A percentile compares a stretch with the other conserved stretches of the same genome.
phyloP scores from a whole-genome alignment of 169 alveolate genomes.

The Eimeria acervulina region DNA sequence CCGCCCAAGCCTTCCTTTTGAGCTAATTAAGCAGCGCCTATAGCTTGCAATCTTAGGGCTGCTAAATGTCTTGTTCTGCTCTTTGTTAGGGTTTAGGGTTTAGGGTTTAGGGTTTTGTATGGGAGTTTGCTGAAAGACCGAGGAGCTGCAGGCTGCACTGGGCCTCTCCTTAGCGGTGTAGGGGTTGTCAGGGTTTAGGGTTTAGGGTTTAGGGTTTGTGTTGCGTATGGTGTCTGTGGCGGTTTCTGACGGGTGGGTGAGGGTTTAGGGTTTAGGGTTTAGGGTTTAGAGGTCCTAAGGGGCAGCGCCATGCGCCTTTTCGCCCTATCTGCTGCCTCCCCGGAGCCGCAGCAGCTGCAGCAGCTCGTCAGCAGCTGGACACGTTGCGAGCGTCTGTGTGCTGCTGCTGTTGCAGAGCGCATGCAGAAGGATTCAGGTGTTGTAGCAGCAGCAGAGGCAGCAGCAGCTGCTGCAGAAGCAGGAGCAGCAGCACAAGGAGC shows the following conservation, averaged over 20 bases:
- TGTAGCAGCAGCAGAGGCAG: conserved; percentile 88
- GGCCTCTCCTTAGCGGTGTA: no score
- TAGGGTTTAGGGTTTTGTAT: conserved; percentile 51
- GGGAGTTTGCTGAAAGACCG: no score
- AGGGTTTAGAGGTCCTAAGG: no score
- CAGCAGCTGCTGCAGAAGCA: conserved; percentile 95
- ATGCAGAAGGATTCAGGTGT: neutral
- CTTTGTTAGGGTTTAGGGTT: neutral
- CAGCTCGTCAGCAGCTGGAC: neutral
- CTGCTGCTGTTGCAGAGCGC: neutral
- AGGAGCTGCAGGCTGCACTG: no score
- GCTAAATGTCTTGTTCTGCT: no score
- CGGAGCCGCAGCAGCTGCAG: conserved; percentile 50
- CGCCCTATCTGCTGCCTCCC: neutral
- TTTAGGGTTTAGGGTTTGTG: conserved; percentile 34
- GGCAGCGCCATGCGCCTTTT: neutral
- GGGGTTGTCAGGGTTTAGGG: neutral
- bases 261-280: no score
- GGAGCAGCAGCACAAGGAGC: conserved; percentile 89
- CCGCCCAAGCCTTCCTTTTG: no score
- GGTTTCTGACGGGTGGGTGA: no score
- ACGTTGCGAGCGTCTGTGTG: neutral
- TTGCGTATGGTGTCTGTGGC: neutral
- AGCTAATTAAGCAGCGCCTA: no score
- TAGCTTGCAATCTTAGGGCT: no score